Evolutionary conservation across 441 rosid species (phyloP), one percentile per base, ranked within the genome.

Genomic region (Flueggea neowawraea): DNA sequence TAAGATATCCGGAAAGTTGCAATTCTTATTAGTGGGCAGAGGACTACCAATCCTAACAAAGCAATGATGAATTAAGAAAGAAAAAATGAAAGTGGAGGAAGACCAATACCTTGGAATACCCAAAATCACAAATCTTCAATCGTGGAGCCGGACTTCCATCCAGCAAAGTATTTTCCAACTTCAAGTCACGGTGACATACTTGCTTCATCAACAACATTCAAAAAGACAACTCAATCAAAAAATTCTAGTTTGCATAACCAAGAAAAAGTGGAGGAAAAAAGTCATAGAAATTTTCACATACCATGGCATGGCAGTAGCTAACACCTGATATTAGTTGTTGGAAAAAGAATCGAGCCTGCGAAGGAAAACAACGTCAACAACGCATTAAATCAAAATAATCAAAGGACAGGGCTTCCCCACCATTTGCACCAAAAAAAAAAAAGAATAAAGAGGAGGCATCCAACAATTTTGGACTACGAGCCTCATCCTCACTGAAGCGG

Each of bases 311-410:
- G 60, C 97, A 91, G 61, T 80, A 91, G 78, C 98, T 91, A 63
- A 95, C 98, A 66, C 99, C 99, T 13, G 99, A 95, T 62, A 91
- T 89, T 66, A 95, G 98, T 74, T 95, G 99, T 67, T 95, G 99
- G 71, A 95, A 95, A 78, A 91, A 95, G 81, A 88, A 95, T 52
- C 99, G 91, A 17, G 99, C 99, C 98, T 95, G 80, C 73, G 74
- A 16, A 66, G 63, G 28, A 60, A 50, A 33, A n/a, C 60, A 62
- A 31, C 33, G 33, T 44, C 60, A 15, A 31, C 16, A 4, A 48
- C 16, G 16, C 32, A 58, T 6, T 22, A 22, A 22, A 22, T 22
- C 54, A 45, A 67, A 13, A 16, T 31, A 36, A 44, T 13, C 32
- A 60, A 12, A 57, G 22, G 36, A 28, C 62, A 43, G 39, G 51